Evolutionary conservation across 345 rosid genomes (phyloP).

Genomic region (Bruguiera sexangula): DNA sequence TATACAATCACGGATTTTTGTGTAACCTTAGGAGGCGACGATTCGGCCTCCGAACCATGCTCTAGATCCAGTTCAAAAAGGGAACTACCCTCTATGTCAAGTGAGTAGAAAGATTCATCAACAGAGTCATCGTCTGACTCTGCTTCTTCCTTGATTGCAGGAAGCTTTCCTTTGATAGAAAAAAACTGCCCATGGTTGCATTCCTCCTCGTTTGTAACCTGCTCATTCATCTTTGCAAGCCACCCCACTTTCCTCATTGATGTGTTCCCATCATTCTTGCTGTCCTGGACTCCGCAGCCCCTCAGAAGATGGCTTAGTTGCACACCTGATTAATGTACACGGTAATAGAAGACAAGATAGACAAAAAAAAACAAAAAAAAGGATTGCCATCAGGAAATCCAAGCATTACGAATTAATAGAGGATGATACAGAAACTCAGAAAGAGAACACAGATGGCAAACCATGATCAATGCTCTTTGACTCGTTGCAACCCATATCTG

Average conservation of each 20-base stretch:
- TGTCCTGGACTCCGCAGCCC: background rate
- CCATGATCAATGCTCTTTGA: constrained; percentile 8
- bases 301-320: background rate
- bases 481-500: constrained; percentile 18
- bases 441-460: background rate
- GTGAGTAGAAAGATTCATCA: constrained; percentile 10
- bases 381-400: background rate
- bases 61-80: background rate
- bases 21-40: background rate
- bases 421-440: background rate
- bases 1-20: background rate
- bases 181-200: background rate
- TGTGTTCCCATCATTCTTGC: constrained; percentile 1
- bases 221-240: background rate
- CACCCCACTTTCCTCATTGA: background rate
- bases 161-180: background rate
- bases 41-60: background rate
- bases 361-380: background rate
- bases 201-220: background rate
- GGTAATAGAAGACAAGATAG: background rate
- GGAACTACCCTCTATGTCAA: background rate
- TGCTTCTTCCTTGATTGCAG: constrained; percentile 3
- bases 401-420: background rate
- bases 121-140: constrained; percentile 10
- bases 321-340: background rate